Evolutionary conservation across 208 protist species (phyloP).

Genomic region (Wallacemonas collosoma): DNA sequence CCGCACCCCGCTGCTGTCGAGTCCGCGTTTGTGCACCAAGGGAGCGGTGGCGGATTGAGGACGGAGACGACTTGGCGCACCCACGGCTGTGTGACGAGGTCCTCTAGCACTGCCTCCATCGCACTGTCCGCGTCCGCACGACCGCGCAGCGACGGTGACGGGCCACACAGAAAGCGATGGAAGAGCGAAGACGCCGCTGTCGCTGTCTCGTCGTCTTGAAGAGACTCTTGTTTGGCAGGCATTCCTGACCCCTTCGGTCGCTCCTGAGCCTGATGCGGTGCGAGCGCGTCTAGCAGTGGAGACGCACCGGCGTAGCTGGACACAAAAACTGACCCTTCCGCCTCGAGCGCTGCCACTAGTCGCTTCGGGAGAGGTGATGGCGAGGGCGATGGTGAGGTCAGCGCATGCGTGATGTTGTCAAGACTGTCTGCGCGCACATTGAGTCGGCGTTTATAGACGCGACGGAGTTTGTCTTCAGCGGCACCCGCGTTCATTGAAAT

Average conservation of each 20-base stretch:
- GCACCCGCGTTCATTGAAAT: neutral
- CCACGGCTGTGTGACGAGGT: neutral
- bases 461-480: neutral
- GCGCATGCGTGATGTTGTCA: neutral
- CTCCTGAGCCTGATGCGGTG: neutral
- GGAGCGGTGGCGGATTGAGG: neutral
- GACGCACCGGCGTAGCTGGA: constrained; percentile 20
- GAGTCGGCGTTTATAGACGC: neutral
- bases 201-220: too few species aligned
- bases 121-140: neutral
- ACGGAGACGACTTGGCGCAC: constrained; percentile 3
- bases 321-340: constrained; percentile 17
- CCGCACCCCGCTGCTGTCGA: too few species aligned
- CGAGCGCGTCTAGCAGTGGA: neutral
- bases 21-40: too few species aligned
- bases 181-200: neutral
- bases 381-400: neutral
- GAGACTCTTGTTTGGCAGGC: neutral
- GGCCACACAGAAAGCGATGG: neutral
- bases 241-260: neutral
- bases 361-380: neutral
- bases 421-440: neutral
- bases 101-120: neutral
- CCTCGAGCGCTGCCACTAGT: constrained; percentile 5
- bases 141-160: too few species aligned